Conservation (phyloP, 768 basidiomycete genomes). For the Gautieria morchelliformis region DNA sequence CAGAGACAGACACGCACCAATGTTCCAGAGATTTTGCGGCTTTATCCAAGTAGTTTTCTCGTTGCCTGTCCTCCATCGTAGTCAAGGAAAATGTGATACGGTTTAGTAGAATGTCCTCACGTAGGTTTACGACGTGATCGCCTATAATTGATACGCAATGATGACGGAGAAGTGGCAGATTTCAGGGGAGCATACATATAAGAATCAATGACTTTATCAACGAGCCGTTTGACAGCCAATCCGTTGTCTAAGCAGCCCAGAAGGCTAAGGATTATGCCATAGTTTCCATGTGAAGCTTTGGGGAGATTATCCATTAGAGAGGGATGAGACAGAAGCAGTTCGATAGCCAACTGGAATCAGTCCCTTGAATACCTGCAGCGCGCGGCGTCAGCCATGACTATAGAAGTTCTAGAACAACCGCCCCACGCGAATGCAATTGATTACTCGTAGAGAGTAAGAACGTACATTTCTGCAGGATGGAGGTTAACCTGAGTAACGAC, state of each 20-base stretch:
- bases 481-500: constrained; percentile 68
- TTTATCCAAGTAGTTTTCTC: constrained; percentile 47
- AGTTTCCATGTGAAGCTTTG: constrained; percentile 88
- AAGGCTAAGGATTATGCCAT: constrained; percentile 82
- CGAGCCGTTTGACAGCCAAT: constrained; percentile 73
- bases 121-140: constrained; percentile 84
- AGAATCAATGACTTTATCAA: constrained; percentile 83
- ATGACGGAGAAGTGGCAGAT: not conserved
- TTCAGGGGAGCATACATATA: constrained; percentile 29
- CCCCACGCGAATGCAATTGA: not conserved
- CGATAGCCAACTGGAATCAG: constrained; percentile 69
- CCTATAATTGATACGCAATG: constrained; percentile 33
- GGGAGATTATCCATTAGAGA: constrained; percentile 75
- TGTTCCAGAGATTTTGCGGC: constrained; percentile 77
- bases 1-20: constrained; percentile 51
- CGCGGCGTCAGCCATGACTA: not conserved
- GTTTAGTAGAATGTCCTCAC: constrained; percentile 79
- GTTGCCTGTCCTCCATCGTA: constrained; percentile 47
- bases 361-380: constrained; percentile 47
- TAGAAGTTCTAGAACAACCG: too few relatives aligned
- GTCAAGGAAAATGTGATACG: constrained; percentile 82
- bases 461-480: constrained; percentile 72
- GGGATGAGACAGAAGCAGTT: constrained; percentile 74
- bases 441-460: not conserved
- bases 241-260: constrained; percentile 91